phyloP scores from a whole-genome alignment of 2,329 filamentous ascomycete species.

The Sporothrix mexicana region DNA sequence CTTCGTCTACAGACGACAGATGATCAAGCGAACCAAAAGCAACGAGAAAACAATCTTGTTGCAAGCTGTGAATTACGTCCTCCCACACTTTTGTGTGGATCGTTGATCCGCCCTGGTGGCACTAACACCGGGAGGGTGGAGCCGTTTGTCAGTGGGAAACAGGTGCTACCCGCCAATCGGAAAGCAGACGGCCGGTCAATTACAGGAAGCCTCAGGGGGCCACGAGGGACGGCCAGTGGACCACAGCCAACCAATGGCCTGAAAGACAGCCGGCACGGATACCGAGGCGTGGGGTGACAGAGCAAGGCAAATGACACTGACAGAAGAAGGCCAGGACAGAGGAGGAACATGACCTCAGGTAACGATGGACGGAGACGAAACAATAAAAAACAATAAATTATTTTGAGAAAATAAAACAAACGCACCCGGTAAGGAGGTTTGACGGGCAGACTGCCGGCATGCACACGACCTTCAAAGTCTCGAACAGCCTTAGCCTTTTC shows the following conservation, averaged over 20 bases:
- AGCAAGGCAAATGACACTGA: neutral
- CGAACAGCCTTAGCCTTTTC: too few species aligned
- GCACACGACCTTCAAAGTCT: neutral
- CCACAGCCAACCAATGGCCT: neutral
- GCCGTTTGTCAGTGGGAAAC: too few species aligned
- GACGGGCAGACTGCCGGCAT: neutral
- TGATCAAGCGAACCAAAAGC: neutral
- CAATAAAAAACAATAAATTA: too few species aligned
- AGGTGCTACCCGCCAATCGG: slow-evolving; percentile 27
- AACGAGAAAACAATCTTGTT: neutral
- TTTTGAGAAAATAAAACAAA: too few species aligned
- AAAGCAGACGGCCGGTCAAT: neutral
- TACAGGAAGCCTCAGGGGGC: neutral
- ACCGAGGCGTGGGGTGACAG: neutral
- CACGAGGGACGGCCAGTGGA: too few species aligned
- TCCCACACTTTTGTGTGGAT: neutral
- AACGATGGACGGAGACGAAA: too few species aligned
- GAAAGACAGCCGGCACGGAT: neutral
- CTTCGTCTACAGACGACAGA: neutral
- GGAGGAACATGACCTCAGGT: too few species aligned
- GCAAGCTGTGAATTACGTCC: neutral
- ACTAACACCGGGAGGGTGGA: neutral
- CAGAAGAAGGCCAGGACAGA: neutral
- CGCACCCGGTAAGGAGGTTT: too few species aligned
- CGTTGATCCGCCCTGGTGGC: neutral